Evolutionary conservation across 768 basidiomycete species (phyloP), one percentile per base, ranked within the genome.

Genomic region (Cantharellus cinnabarinus): DNA sequence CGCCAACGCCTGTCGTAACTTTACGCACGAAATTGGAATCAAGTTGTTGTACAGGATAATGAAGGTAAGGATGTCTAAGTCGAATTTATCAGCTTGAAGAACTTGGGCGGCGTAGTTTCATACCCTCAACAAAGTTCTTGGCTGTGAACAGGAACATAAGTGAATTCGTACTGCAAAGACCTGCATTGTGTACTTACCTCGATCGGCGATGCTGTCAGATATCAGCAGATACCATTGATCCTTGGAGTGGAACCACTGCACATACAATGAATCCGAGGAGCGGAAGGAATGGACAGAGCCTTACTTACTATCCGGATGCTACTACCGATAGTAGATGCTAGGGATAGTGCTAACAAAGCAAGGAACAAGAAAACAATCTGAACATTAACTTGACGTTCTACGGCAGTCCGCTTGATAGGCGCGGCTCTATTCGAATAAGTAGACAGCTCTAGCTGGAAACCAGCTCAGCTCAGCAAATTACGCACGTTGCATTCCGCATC

Each of bases 1-100:
- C 10, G 20, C 20, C 20, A 29, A 29, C 20, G 20, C 20, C 20
- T 48, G 10, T 48, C 29, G 40, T n/a, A 7, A 20, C 40, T 4
- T 35, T 42, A 66, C 71, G 52, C 57, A 73, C 59, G 94, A 98
- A 66, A 99, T 99, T 2, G 94, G 94, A 62, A 99, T 98, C 65
- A 99, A 77, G 73, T 98, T 99, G 74, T 97, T 98, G 76, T 97
- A 98, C 44, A 97, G 77, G 70, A 99, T 94, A 70, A 98, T 88
- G 74, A 97, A 99, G 5, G 95, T 98, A 42, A 99, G 77, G 60
- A 98, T 89, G 69, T 99, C 94, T 89, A 29, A 29, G 64, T 60
- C 37, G 58, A 60, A 64, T 61, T 54, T 10, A 37, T 54, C 52
- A 10, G 10, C 52, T 54, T 37, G 10, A 37, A 54, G 38, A 10